Conservation (phyloP, 2,329 filamentous ascomycete genomes). For the Alternaria incomplexa region DNA sequence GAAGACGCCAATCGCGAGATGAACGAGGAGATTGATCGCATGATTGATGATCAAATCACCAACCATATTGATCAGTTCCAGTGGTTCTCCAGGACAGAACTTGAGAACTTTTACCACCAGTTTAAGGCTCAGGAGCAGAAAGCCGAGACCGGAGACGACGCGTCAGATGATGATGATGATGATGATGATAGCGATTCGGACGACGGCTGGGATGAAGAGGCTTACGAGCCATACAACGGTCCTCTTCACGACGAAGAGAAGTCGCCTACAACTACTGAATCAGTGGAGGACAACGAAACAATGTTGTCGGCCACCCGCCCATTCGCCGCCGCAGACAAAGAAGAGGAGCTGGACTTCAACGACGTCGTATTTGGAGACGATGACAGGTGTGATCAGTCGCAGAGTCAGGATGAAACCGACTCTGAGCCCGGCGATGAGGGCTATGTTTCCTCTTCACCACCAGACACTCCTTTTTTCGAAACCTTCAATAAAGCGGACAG, state of each 20-base stretch:
- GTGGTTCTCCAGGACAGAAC: background rate
- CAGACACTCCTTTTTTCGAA: background rate
- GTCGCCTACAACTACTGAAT: background rate
- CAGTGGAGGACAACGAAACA: background rate
- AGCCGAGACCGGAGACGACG: background rate
- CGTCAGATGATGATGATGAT: background rate
- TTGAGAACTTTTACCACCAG: background rate
- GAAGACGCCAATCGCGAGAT: background rate
- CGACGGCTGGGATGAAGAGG: background rate
- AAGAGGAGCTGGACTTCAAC: constrained; percentile 10
- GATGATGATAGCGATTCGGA: background rate
- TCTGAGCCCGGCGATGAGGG: constrained; percentile 8
- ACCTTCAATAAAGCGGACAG: background rate
- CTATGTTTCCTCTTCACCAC: constrained; percentile 13
- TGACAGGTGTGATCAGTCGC: background rate
- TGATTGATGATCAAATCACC: background rate
- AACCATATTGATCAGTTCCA: background rate
- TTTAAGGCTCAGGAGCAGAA: constrained; percentile 3
- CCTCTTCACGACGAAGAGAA: background rate
- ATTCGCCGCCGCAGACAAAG: background rate
- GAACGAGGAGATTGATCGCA: background rate
- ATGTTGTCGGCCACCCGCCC: background rate
- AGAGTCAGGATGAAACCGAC: background rate
- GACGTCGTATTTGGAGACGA: constrained; percentile 4
- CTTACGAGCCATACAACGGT: background rate